Evolutionary conservation across 2,329 filamentous ascomycete genomes (phyloP).

Genomic region (Fusarium oxysporum): DNA sequence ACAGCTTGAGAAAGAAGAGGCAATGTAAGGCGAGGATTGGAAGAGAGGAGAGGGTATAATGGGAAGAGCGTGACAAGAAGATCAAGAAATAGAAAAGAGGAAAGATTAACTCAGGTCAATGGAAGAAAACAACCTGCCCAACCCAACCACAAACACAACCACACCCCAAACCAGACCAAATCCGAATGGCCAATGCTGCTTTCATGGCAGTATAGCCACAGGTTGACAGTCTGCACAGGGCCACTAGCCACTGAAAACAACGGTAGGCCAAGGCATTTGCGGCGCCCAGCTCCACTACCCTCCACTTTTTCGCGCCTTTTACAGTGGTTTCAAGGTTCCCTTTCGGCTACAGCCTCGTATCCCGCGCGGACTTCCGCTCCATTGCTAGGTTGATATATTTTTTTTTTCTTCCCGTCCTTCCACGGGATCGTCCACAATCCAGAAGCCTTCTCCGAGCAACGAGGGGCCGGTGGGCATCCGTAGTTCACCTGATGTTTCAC

Average conservation of each 20-base stretch:
- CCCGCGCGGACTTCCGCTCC: conserved; percentile 46
- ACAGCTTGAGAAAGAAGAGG: conserved; percentile 35
- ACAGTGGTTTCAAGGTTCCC: conserved; percentile 21
- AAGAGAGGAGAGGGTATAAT: conserved; percentile 30
- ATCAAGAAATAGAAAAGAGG: conserved; percentile 30
- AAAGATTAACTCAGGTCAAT: conserved; percentile 22
- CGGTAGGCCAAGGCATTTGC: conserved; percentile 23
- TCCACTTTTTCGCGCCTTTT: conserved; percentile 47
- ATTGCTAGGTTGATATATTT: conserved; percentile 1
- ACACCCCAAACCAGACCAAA: conserved; percentile 29
- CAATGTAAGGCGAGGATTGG: conserved; percentile 32
- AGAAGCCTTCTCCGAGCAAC: conserved; percentile 27
- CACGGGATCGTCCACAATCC: conserved; percentile 1
- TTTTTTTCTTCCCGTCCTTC: conserved; percentile 5
- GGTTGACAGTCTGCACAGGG: conserved; percentile 26
- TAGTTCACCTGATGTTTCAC: conserved; percentile 1
- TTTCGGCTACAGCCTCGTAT: conserved; percentile 48
- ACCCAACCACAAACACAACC: conserved; percentile 26
- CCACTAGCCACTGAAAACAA: conserved; percentile 41
- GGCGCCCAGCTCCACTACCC: conserved; percentile 33
- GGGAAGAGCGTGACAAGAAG: conserved; percentile 25
- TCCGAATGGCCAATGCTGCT: conserved; percentile 38
- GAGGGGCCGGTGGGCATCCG: conserved; percentile 36
- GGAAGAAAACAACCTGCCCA: conserved; percentile 28
- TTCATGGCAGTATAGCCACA: conserved; percentile 34